Evolutionary conservation across 768 basidiomycete genomes (phyloP).

Genomic region (Lentinus tigrinus): DNA sequence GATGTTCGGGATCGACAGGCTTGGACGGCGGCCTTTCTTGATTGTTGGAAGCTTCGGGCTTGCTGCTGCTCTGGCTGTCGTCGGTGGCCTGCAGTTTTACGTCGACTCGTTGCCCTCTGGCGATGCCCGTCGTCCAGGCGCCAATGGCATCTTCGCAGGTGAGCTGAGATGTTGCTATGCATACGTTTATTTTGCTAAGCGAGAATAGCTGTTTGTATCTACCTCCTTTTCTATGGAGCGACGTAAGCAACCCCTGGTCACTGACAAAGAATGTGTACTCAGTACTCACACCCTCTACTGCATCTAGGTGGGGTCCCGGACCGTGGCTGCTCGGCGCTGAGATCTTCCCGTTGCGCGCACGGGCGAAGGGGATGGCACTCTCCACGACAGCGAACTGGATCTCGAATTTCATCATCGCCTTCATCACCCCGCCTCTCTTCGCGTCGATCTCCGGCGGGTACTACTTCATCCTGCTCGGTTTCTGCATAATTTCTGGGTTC

Average conservation of each 20-base stretch:
- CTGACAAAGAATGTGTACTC: too few species aligned
- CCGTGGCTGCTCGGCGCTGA: conserved; percentile 34
- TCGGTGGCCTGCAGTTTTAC: conserved; percentile 47
- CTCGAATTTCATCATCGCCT: conserved; percentile 42
- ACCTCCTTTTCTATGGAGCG: conserved; percentile 58
- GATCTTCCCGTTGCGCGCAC: conserved; percentile 31
- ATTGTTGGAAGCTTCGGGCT: conserved; percentile 45
- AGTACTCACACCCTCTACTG: background rate
- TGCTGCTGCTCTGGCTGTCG: conserved; percentile 43
- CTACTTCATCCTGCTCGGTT: conserved; percentile 51
- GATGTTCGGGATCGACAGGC: conserved; percentile 51
- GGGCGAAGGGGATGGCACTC: conserved; percentile 34
- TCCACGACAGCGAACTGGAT: conserved; percentile 32
- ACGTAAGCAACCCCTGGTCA: conserved; percentile 39
- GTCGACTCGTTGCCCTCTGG: conserved; percentile 40
- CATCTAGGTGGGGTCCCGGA: conserved; percentile 31
- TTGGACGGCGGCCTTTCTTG: conserved; percentile 52
- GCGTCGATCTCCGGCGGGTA: conserved; percentile 45
- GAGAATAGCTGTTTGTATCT: conserved; percentile 50
- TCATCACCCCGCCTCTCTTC: conserved; percentile 60
- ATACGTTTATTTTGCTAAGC: too few species aligned
- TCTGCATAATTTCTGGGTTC: conserved; percentile 42
- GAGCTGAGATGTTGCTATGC: too few species aligned
- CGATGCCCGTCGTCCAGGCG: conserved; percentile 28
- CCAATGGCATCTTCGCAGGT: conserved; percentile 37